These are phyloP conservation scores for Fomitopsis schrenkii DNA, from an alignment of 1,284 basidiomycete genomes.

Conservation along the genomic window DNA sequence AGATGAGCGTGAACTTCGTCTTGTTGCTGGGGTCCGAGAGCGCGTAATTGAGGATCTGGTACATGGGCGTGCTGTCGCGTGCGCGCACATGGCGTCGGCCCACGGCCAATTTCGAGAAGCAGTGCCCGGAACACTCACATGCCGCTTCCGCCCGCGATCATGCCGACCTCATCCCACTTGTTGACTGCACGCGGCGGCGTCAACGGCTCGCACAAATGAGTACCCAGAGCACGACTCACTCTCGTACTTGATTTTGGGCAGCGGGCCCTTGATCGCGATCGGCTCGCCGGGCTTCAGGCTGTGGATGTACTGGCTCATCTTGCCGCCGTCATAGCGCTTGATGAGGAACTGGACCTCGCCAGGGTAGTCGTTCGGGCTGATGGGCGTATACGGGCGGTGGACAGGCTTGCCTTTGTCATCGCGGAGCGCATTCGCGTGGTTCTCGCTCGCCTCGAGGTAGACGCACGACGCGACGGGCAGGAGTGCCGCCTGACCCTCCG, in stretches of 20 bases:
- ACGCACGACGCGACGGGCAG: slow-evolving; percentile 75
- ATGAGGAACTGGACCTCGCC: slow-evolving; percentile 82
- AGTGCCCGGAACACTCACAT: slow-evolving; percentile 47
- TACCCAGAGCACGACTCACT: slow-evolving; percentile 33
- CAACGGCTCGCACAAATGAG: not conserved
- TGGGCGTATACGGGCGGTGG: slow-evolving; percentile 85
- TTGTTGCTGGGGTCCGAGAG: slow-evolving; percentile 76
- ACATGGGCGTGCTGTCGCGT: slow-evolving; percentile 59
- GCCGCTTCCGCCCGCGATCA: slow-evolving; percentile 89
- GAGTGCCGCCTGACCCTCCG: slow-evolving; percentile 75
- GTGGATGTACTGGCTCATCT: slow-evolving; percentile 78
- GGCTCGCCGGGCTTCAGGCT: slow-evolving; percentile 75
- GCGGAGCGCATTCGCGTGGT: slow-evolving; percentile 51
- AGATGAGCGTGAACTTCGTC: slow-evolving; percentile 93
- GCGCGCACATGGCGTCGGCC: not conserved
- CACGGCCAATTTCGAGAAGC: not conserved
- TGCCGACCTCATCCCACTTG: slow-evolving; percentile 80
- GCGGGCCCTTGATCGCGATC: slow-evolving; percentile 87
- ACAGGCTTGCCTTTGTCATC: slow-evolving; percentile 88
- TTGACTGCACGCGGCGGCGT: slow-evolving; percentile 48
- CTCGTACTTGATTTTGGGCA: slow-evolving; percentile 81
- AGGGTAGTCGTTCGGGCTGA: slow-evolving; percentile 66
- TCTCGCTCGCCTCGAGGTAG: slow-evolving; percentile 51
- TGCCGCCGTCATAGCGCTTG: slow-evolving; percentile 82
- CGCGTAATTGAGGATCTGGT: slow-evolving; percentile 74